Conservation (phyloP, 2,329 filamentous ascomycete species). For the Magnaporthiopsis poae region DNA sequence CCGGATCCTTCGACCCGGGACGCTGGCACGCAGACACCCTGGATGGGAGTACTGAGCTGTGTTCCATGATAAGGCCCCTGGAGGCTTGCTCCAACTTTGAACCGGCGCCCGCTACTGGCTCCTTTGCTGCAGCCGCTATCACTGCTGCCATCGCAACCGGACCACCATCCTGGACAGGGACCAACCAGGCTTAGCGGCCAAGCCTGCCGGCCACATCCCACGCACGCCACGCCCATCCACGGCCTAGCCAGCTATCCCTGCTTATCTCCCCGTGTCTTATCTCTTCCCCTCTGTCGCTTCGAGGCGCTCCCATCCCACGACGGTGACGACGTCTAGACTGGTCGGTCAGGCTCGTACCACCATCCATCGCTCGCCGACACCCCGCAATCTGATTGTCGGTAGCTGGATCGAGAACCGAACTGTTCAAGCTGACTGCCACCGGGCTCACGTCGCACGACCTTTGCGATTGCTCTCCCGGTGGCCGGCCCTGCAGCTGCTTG, state of each 20-base stretch:
- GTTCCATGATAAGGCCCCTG: too few species aligned
- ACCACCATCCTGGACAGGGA: neutral
- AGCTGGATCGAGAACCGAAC: neutral
- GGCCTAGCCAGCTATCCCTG: neutral
- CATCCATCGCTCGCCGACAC: neutral
- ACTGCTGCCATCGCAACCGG: neutral
- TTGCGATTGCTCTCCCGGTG: neutral
- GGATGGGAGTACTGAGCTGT: too few species aligned
- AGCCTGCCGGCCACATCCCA: neutral
- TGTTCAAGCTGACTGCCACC: neutral
- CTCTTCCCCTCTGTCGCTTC: neutral
- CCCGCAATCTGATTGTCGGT: neutral
- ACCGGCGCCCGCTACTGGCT: neutral
- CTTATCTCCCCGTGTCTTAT: neutral
- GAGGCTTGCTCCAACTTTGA: too few species aligned
- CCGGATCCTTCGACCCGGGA: too few species aligned
- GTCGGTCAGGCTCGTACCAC: neutral
- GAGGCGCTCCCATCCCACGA: neutral
- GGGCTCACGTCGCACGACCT: neutral
- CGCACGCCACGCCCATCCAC: neutral
- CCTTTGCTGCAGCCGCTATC: neutral
- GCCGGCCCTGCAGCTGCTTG: neutral
- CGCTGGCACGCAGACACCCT: too few species aligned
- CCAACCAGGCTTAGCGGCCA: neutral
- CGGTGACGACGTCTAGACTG: neutral